These are phyloP conservation scores for Oehlia diaphana DNA, from an alignment of 192 early-diverging fungal genomes.

Conservation along the genomic window DNA sequence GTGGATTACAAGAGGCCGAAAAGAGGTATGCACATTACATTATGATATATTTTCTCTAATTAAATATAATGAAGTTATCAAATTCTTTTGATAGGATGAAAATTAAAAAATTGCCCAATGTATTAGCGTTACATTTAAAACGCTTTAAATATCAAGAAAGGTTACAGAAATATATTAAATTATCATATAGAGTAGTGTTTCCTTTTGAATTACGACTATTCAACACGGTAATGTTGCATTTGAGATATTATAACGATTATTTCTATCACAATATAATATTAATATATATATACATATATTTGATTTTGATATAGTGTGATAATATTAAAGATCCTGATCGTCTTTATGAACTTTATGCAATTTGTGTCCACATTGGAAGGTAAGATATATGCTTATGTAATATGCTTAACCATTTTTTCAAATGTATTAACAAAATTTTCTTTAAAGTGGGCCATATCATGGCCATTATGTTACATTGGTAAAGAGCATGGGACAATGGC, in stretches of 20 bases:
- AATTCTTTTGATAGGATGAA: constrained; percentile 73
- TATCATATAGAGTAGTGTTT: constrained; percentile 93
- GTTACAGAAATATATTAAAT: constrained; percentile 88
- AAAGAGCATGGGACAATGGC: constrained; percentile 84
- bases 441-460: constrained; percentile 82
- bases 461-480: constrained; percentile 96
- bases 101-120: constrained; percentile 89
- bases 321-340: constrained; percentile 82
- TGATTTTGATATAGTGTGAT: constrained; percentile 53
- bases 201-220: constrained; percentile 92
- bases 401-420: not conserved
- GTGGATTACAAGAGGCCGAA: constrained; percentile 95
- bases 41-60: not conserved
- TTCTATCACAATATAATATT: not conserved
- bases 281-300: not conserved
- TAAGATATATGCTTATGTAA: constrained; percentile 27
- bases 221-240: constrained; percentile 74
- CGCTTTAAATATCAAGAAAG: constrained; percentile 97
- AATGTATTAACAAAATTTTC: not conserved
- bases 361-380: constrained; percentile 95
- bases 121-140: constrained; percentile 94
- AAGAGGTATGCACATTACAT: constrained; percentile 52
- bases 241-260: not conserved
- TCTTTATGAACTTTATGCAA: constrained; percentile 85
- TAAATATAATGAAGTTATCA: not conserved